Evolutionary conservation across 140 eudicot species (phyloP), one percentile per base, ranked within the genome.

Genomic region (Anethum foeniculum): DNA sequence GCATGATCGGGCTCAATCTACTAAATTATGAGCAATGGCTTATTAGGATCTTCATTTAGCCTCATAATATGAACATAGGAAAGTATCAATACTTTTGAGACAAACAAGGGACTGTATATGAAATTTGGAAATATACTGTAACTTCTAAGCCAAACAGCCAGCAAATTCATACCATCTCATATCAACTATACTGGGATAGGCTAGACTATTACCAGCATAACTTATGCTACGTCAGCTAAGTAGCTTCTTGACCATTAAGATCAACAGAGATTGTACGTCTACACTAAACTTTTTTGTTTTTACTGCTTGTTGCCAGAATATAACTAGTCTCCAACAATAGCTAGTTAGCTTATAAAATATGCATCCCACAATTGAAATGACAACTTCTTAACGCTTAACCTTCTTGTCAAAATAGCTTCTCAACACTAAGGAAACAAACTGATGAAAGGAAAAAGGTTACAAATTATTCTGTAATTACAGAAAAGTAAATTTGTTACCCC

Each of bases 401-500:
- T 58, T 23, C 67, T 58, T 58, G 62, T 58, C 32, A 58, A 58
- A 58, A n/a, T 7, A 58, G 67, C 30, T 58, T 58, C 5, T 58
- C 15, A n/a, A 58, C 32, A 58, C 32, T 58, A 27, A 58, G 12
- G 13, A 58, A 58, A 62, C 13, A 62, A 23, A 25, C 16, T 32
- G 19, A 58, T 27, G 15, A 18, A 28, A 9, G 30, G 74, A 4
- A 60, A 36, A 25, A 3, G 32, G 46, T n/a, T 44, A 54, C 16
- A 76, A 15, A 49, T 25, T 46, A 28, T 48, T 27, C 27, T 76
- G 79, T 19, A 46, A 62, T 62, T 23, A 25, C 6, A 27, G 43
- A 75, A 47, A 75, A 75, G 1, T 25, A 52, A 68, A 28, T 76
- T 64, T 71, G 71, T 44, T 91, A 93, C 98, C 94, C 97, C 97